Conservation (phyloP, 2,329 filamentous ascomycete species). For the Arthrobotrys conoides region DNA sequence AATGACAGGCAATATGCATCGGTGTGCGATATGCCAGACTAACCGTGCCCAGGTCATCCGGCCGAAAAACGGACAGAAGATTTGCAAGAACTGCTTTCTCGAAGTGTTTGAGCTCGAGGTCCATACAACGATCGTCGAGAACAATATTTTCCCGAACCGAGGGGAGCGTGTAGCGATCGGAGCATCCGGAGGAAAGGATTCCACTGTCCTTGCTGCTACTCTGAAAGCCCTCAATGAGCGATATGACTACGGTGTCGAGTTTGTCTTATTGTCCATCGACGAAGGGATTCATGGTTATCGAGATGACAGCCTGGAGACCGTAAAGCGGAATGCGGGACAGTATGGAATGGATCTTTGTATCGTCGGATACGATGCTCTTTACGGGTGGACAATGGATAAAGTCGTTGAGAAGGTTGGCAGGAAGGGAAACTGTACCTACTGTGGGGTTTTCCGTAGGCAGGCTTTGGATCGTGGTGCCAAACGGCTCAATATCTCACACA, state of each 20-base stretch:
- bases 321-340: constrained; percentile 91
- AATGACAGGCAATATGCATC: constrained; percentile 29
- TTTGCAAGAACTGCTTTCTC: constrained; percentile 92
- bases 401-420: constrained; percentile 96
- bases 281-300: constrained; percentile 98
- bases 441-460: constrained; percentile 94
- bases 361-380: constrained; percentile 91
- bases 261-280: constrained; percentile 91
- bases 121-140: constrained; percentile 88
- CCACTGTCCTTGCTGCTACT: constrained; percentile 93
- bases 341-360: constrained; percentile 94
- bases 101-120: constrained; percentile 90
- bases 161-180: constrained; percentile 94
- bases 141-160: constrained; percentile 79
- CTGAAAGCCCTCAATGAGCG: constrained; percentile 94
- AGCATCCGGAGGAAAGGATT: constrained; percentile 96
- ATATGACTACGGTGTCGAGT: constrained; percentile 85
- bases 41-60: constrained; percentile 89
- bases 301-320: constrained; percentile 95
- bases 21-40: constrained; percentile 82
- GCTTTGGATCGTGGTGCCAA: constrained; percentile 93
- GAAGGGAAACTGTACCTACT: constrained; percentile 99
- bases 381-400: constrained; percentile 99
- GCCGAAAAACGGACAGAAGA: constrained; percentile 93
- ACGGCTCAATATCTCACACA: constrained; percentile 87